Conservation (phyloP, 2,329 filamentous ascomycete genomes). For the Cercospora sp. region DNA sequence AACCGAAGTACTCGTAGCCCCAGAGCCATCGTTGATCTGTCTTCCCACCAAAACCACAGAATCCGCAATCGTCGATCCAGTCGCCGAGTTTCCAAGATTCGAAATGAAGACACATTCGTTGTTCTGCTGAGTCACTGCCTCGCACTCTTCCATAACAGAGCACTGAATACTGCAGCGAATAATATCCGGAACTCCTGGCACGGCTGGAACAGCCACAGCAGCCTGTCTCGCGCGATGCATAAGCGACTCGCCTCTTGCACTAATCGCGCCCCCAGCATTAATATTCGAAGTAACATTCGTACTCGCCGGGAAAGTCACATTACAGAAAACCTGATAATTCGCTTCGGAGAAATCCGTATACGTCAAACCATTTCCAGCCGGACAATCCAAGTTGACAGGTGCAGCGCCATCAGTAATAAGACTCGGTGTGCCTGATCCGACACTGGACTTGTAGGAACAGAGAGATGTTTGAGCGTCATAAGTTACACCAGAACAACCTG, state of each 20-base stretch:
- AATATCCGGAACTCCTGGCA: slow-evolving; percentile 4
- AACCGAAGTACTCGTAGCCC: slow-evolving; percentile 12
- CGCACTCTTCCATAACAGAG: slow-evolving; percentile 22
- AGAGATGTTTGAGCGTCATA: slow-evolving; percentile 16
- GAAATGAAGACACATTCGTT: slow-evolving; percentile 26
- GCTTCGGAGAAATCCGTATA: slow-evolving; percentile 31
- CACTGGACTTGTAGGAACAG: slow-evolving; percentile 31
- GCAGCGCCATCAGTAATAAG: slow-evolving; percentile 8
- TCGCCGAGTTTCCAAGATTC: slow-evolving; percentile 17
- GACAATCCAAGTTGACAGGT: slow-evolving; percentile 30
- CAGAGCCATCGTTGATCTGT: slow-evolving; percentile 13
- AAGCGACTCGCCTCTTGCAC: background rate
- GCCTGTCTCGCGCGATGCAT: background rate
- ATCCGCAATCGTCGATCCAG: slow-evolving; percentile 24
- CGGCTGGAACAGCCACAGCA: background rate
- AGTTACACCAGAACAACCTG: slow-evolving; percentile 27
- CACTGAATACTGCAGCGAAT: slow-evolving; percentile 29
- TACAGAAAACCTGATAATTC: slow-evolving; percentile 34
- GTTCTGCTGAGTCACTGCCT: slow-evolving; percentile 23
- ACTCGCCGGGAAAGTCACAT: slow-evolving; percentile 27
- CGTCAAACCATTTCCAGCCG: slow-evolving; percentile 26
- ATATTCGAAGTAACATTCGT: slow-evolving; percentile 4
- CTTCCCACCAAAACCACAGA: slow-evolving; percentile 26
- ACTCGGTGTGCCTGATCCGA: background rate
- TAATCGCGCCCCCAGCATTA: background rate